These are phyloP conservation scores for Sclerotinia trifoliorum DNA, from an alignment of 2,329 filamentous ascomycete species.

Conservation along the genomic window DNA sequence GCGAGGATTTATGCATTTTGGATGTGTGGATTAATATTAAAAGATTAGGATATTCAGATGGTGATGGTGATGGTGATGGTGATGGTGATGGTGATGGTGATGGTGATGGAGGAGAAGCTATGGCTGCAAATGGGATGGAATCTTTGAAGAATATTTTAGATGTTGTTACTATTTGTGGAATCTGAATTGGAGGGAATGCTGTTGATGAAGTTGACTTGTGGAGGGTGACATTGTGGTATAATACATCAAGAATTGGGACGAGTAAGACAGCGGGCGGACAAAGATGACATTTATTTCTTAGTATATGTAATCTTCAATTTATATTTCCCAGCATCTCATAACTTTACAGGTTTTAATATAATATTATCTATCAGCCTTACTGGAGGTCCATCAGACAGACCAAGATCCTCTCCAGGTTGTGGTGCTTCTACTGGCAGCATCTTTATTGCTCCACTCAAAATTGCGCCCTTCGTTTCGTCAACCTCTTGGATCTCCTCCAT, in stretches of 20 bases:
- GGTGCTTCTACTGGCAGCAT: slow-evolving; percentile 79
- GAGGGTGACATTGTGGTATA: background rate
- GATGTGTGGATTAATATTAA: too few species aligned
- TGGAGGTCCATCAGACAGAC: slow-evolving; percentile 66
- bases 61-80: too few species aligned
- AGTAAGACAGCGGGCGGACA: background rate
- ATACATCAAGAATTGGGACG: background rate
- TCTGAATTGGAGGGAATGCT: background rate
- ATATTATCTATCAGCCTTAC: slow-evolving; percentile 96
- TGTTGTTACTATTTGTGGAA: background rate
- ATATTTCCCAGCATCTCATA: slow-evolving; percentile 22
- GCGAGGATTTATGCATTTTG: too few species aligned
- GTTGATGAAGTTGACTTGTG: background rate
- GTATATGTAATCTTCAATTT: background rate
- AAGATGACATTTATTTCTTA: background rate
- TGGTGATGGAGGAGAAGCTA: too few species aligned
- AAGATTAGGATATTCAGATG: too few species aligned
- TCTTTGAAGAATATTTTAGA: background rate
- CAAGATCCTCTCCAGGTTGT: slow-evolving; percentile 69
- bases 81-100: too few species aligned
- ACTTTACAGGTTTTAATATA: slow-evolving; percentile 54
- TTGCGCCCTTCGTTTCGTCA: slow-evolving; percentile 68
- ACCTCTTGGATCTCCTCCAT: slow-evolving; percentile 75
- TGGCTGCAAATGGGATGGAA: background rate
- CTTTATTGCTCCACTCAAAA: slow-evolving; percentile 86